Evolutionary conservation across 257 asterid species (phyloP).

Genomic region (Cinchona pubescens): DNA sequence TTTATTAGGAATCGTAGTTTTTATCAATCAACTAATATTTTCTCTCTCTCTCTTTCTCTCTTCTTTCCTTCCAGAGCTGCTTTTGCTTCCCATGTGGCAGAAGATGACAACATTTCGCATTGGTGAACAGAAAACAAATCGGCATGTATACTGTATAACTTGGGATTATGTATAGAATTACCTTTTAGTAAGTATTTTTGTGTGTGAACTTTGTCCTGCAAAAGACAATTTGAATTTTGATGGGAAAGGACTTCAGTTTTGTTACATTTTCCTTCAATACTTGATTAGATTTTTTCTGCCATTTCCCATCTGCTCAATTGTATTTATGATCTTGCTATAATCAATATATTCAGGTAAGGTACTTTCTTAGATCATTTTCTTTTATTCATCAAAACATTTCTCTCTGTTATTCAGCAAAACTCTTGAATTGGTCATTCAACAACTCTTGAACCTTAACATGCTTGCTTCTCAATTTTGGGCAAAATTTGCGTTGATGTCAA

Average conservation of each 20-base stretch:
- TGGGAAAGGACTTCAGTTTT: not conserved
- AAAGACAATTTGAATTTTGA: conserved; percentile 1
- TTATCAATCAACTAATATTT: not conserved
- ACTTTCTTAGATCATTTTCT: not conserved
- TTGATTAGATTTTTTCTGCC: not conserved
- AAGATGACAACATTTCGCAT: conserved; percentile 23
- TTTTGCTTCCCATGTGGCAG: conserved; percentile 55
- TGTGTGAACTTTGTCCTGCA: conserved; percentile 1
- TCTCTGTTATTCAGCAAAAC: not conserved
- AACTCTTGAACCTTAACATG: too few species aligned
- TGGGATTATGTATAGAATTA: conserved; percentile 11
- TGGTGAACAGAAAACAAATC: not conserved
- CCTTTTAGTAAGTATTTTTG: not conserved
- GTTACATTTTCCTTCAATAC: not conserved
- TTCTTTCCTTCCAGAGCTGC: conserved; percentile 42
- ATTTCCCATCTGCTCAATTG: not conserved
- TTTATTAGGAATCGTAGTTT: not conserved
- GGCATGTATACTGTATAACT: conserved; percentile 21
- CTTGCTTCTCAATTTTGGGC: too few species aligned
- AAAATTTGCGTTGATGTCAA: too few species aligned
- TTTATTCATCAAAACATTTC: not conserved
- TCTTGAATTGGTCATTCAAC: too few species aligned
- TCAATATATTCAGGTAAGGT: not conserved
- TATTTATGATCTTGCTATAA: conserved; percentile 8
- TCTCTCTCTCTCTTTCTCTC: not conserved